These are phyloP conservation scores for Blastosporella zonata DNA, from an alignment of 1,284 basidiomycete species.

Conservation along the genomic window DNA sequence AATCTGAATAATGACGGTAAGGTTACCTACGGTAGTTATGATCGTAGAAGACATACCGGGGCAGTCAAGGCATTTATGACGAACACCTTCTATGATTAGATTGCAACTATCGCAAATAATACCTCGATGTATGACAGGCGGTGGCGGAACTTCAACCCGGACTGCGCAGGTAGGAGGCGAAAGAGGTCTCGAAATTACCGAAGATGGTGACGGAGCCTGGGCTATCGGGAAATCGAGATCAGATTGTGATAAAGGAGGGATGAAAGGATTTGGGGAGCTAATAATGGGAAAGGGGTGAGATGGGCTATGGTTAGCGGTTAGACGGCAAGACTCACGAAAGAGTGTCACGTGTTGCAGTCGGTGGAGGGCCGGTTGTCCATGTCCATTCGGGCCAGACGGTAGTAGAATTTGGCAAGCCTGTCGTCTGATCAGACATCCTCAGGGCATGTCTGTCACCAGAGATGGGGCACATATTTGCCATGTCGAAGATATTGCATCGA, in stretches of 20 bases:
- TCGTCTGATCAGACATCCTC: conserved; percentile 18
- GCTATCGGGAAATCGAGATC: not conserved
- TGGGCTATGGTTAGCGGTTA: not conserved
- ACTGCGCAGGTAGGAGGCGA: not conserved
- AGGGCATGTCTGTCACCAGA: conserved; percentile 29
- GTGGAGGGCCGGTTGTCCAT: too few relatives aligned
- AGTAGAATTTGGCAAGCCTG: too few relatives aligned
- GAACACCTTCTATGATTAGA: conserved; percentile 51
- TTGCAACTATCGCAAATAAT: conserved; percentile 61
- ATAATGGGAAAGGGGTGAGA: not conserved
- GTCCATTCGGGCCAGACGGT: too few relatives aligned
- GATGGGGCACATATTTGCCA: conserved; percentile 26
- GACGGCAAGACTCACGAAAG: not conserved
- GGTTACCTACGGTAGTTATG: conserved; percentile 1
- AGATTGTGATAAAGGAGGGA: conserved; percentile 9
- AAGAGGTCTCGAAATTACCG: not conserved
- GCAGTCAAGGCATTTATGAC: conserved; percentile 77
- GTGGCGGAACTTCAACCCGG: conserved; percentile 11
- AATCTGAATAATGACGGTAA: conserved; percentile 41
- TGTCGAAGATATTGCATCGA: conserved; percentile 25
- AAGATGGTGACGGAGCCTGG: not conserved
- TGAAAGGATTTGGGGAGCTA: not conserved
- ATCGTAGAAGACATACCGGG: conserved; percentile 37
- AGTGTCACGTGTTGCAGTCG: not conserved
- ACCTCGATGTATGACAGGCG: conserved; percentile 37